A percentile compares a stretch with the other conserved stretches of the same genome.
phyloP scores from a whole-genome alignment of 2,329 filamentous ascomycete genomes.

The Cytospora chrysosperma region DNA sequence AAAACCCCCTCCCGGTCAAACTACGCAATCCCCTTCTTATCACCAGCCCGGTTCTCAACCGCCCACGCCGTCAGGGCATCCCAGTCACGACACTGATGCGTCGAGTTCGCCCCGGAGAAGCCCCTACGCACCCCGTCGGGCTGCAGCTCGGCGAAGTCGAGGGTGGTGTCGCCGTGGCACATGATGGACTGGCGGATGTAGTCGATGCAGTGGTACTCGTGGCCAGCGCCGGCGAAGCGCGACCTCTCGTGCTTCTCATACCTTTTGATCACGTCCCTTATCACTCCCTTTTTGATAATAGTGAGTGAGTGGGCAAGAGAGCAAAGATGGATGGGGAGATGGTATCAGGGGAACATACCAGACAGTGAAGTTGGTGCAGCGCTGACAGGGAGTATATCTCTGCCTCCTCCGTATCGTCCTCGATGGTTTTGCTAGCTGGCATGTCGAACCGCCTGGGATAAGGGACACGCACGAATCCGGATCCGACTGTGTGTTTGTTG shows the following conservation, averaged over 20 bases:
- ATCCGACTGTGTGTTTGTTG: conserved; percentile 8
- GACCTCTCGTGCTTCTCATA: conserved; percentile 23
- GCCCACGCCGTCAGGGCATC: conserved; percentile 16
- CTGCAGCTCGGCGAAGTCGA: conserved; percentile 20
- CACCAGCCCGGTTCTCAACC: conserved; percentile 21
- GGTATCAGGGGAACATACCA: conserved; percentile 4
- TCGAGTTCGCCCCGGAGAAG: conserved; percentile 22
- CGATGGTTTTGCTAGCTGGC: conserved; percentile 19
- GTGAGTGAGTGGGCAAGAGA: neutral
- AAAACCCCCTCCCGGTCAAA: no score
- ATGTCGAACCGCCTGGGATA: conserved; percentile 20
- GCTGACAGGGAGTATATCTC: conserved; percentile 24
- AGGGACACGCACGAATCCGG: conserved; percentile 21
- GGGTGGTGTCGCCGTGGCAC: conserved; percentile 21
- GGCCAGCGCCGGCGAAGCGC: conserved; percentile 20
- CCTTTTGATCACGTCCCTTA: conserved; percentile 23
- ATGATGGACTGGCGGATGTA: conserved; percentile 23
- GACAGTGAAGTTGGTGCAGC: conserved; percentile 21
- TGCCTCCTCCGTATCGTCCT: conserved; percentile 16
- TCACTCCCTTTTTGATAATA: conserved; percentile 13
- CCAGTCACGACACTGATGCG: conserved; percentile 22
- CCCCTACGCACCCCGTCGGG: conserved; percentile 14
- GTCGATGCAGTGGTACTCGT: conserved; percentile 24
- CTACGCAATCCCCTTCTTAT: conserved; percentile 18
- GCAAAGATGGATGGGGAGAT: neutral